Percentiles rank a stretch among this genome's conserved stretches.
These are phyloP conservation scores for Pichia eremophila DNA, from an alignment of 805 yeast genomes.

Conservation along the genomic window DNA sequence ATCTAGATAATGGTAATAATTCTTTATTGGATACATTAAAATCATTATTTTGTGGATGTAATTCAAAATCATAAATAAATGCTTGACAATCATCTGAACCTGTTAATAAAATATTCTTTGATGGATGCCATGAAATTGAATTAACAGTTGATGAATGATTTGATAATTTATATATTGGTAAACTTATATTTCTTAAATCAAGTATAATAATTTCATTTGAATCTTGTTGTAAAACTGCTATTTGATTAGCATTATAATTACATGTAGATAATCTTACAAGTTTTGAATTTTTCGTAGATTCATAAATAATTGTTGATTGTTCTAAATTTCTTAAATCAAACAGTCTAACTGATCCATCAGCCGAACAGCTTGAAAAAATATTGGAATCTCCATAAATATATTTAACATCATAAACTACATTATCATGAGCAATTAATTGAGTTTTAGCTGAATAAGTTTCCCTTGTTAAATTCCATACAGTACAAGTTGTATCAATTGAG, in stretches of 20 bases:
- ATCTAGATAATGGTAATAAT: not conserved
- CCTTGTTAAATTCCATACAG: constrained; percentile 80
- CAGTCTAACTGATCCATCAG: constrained; percentile 89
- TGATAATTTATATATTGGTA: constrained; percentile 60
- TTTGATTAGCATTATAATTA: constrained; percentile 67
- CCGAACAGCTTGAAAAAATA: constrained; percentile 86
- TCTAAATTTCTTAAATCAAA: constrained; percentile 85
- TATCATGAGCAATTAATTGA: constrained; percentile 92
- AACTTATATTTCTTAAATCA: constrained; percentile 83
- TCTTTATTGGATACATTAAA: constrained; percentile 9
- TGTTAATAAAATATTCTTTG: constrained; percentile 47
- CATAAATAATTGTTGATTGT: constrained; percentile 91
- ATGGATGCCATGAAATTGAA: constrained; percentile 78
- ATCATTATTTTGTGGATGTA: not conserved
- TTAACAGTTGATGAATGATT: constrained; percentile 66
- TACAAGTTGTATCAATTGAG: constrained; percentile 93
- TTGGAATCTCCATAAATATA: constrained; percentile 66
- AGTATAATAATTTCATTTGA: constrained; percentile 57
- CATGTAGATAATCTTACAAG: constrained; percentile 70
- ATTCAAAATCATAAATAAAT: constrained; percentile 51
- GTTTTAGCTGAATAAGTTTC: constrained; percentile 67
- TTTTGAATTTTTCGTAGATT: constrained; percentile 35
- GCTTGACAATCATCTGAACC: constrained; percentile 73
- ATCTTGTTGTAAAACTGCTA: constrained; percentile 75
- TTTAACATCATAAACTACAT: constrained; percentile 87